Evolutionary conservation across 2,329 filamentous ascomycete genomes (phyloP), one percentile per base, ranked within the genome.

Genomic region (Aspergillus sp.): DNA sequence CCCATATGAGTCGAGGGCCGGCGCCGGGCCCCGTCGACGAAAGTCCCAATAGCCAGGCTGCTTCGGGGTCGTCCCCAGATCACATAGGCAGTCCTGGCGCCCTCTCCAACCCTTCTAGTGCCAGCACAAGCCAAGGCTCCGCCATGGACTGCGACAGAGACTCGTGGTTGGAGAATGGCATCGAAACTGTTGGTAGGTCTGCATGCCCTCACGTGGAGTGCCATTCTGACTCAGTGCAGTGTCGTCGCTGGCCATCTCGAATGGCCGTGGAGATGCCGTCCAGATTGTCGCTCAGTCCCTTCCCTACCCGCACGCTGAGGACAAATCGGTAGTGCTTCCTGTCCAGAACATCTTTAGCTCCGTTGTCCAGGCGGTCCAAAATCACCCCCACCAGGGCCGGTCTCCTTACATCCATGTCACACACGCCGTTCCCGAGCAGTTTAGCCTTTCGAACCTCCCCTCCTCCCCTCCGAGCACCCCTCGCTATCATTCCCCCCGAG

Each of bases 321-420:
- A 58, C 20, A 51, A 55, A 34, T 42, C 53, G 8, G 47, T 49
- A 5, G 44, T 50, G 8, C 30, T 49, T 13, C 47, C 53, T 3
- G 47, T 48, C 16, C 44, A 52, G 17, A 52, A 55, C 17, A 59
- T 74, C 15, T 78, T 76, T 43, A 64, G 64, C 15, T 60, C 63
- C 12, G 60, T 79, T 17, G 69, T 79, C 34, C 62, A 68, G 35
- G 63, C 66, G 3, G 66, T 80, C 1, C 73, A 77, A 48, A 59
- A 66, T 24, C 63, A 63, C 14, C 66, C 71, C 8, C 63, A 68
- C 15, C 51, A 62, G 3, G 66, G 62, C 30, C 63, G 67, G 10
- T 73, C 68, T 0, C 67, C 68, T 2, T 79, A 75, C 61, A 76
- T 79, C 53, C 77, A 76, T 37, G 69, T 80, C 30, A 76, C 74